Evolutionary conservation across 2,329 filamentous ascomycete genomes (phyloP).

Genomic region (Albifimbria verrucaria): DNA sequence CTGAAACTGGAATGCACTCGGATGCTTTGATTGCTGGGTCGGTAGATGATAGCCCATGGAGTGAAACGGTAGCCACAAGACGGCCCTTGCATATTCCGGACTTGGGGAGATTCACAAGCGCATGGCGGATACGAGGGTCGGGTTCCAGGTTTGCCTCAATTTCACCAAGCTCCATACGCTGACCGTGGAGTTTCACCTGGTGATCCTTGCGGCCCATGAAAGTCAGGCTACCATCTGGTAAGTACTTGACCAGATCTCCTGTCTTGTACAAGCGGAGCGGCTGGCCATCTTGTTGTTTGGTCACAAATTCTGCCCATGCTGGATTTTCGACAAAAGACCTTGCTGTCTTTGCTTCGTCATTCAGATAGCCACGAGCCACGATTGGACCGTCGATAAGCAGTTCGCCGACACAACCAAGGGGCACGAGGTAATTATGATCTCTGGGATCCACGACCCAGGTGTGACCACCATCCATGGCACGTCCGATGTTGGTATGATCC

Average conservation of each 20-base stretch:
- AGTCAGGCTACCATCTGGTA: constrained; percentile 32
- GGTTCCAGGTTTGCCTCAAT: constrained; percentile 45
- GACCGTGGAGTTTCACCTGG: constrained; percentile 36
- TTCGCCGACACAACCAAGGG: constrained; percentile 15
- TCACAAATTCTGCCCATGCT: constrained; percentile 11
- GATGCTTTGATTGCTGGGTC: constrained; percentile 12
- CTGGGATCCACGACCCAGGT: constrained; percentile 15
- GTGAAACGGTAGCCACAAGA: background rate
- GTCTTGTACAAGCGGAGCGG: constrained; percentile 35
- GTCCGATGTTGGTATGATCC: constrained; percentile 9
- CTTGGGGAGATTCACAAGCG: constrained; percentile 32
- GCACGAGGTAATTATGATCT: constrained; percentile 13
- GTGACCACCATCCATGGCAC: background rate
- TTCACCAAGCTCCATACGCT: constrained; percentile 45
- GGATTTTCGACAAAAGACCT: background rate
- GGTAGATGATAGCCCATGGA: constrained; percentile 11
- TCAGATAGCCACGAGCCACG: constrained; percentile 7
- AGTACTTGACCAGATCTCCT: constrained; percentile 42
- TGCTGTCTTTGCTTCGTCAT: constrained; percentile 2
- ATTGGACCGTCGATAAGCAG: constrained; percentile 15
- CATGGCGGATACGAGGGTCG: constrained; percentile 51
- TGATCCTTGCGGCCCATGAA: constrained; percentile 49
- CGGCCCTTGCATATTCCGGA: constrained; percentile 16
- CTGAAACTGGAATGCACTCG: background rate
- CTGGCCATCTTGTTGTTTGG: background rate